Evolutionary conservation across 805 yeast species (phyloP).

Genomic region (Nakazawaea ernobii): DNA sequence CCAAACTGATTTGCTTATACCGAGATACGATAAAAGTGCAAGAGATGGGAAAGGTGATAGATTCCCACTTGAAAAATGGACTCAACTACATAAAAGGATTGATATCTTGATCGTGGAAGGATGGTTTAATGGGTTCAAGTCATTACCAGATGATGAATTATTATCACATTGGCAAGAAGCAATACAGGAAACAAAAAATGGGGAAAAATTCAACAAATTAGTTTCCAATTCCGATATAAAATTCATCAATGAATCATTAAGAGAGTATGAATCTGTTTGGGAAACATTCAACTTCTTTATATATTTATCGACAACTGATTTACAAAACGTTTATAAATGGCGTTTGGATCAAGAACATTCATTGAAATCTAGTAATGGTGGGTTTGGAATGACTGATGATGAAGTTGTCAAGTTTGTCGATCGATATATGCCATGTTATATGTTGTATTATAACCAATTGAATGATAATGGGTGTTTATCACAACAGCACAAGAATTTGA

Average conservation of each 20-base stretch:
- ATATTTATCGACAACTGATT: slow-evolving; percentile 51
- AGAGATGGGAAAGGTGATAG: slow-evolving; percentile 80
- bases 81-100: slow-evolving; percentile 21
- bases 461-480: slow-evolving; percentile 21
- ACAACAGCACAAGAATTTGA: slow-evolving; percentile 4
- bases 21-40: slow-evolving; percentile 74
- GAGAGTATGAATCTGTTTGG: slow-evolving; percentile 52
- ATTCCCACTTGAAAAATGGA: slow-evolving; percentile 33
- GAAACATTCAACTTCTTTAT: slow-evolving; percentile 52
- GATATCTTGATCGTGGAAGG: slow-evolving; percentile 84
- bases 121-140: slow-evolving; percentile 81
- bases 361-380: slow-evolving; percentile 39
- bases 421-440: slow-evolving; percentile 83
- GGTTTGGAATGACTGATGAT: slow-evolving; percentile 75
- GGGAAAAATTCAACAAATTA: not conserved
- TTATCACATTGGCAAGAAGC: slow-evolving; percentile 21
- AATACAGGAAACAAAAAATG: slow-evolving; percentile 7
- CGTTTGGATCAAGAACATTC: slow-evolving; percentile 70
- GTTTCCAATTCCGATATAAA: slow-evolving; percentile 16
- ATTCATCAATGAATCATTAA: slow-evolving; percentile 48
- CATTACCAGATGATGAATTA: slow-evolving; percentile 30
- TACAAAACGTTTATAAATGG: slow-evolving; percentile 71
- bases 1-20: slow-evolving; percentile 34
- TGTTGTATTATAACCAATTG: slow-evolving; percentile 53
- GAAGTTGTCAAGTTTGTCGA: slow-evolving; percentile 67